These are phyloP conservation scores for Paratrimastix pyriformis DNA, from an alignment of 78 protist species.

Conservation along the genomic window DNA sequence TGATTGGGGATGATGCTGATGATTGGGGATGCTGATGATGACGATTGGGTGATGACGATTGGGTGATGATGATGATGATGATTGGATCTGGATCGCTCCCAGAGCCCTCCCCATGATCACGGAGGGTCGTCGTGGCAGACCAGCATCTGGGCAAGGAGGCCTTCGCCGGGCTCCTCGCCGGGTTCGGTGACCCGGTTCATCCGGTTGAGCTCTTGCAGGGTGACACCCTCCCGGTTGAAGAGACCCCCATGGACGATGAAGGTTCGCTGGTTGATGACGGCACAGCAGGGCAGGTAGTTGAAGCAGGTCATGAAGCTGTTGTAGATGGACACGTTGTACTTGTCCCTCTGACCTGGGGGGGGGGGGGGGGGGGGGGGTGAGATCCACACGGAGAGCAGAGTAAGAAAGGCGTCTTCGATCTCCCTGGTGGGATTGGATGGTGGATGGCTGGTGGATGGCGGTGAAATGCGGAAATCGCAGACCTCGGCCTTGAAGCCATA, in stretches of 20 bases:
- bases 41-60: too few species aligned
- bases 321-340: slow-evolving; percentile 1
- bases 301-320: background rate
- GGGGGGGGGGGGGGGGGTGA: too few species aligned
- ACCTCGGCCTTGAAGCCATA: slow-evolving; percentile 16
- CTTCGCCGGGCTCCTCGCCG: slow-evolving; percentile 6
- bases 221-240: background rate
- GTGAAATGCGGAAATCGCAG: background rate
- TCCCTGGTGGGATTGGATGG: background rate
- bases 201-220: background rate
- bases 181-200: background rate
- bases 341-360: too few species aligned
- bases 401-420: background rate
- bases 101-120: too few species aligned
- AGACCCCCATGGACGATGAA: slow-evolving; percentile 20
- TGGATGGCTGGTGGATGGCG: too few species aligned
- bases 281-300: slow-evolving; percentile 2
- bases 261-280: background rate
- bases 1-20: too few species aligned
- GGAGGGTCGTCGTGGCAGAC: too few species aligned
- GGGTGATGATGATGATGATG: too few species aligned
- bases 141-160: slow-evolving; percentile 6
- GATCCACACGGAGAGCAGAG: too few species aligned
- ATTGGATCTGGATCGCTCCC: too few species aligned
- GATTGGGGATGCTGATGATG: too few species aligned